These are phyloP conservation scores for Casuarina equisetifolia DNA, from an alignment of 306 rosid genomes.

Conservation along the genomic window DNA sequence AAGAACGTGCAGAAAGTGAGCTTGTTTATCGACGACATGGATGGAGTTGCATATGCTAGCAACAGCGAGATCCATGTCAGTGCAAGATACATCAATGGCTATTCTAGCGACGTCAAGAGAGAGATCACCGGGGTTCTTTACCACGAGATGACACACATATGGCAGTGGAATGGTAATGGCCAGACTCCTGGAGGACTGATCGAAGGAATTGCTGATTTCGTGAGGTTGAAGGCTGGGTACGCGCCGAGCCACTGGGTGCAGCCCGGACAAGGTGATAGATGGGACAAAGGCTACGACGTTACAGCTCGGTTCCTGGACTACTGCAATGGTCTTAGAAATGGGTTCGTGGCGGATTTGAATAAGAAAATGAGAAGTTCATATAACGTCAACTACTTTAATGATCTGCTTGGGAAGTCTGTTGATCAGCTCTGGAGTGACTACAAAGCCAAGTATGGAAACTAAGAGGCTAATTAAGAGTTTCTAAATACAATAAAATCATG, in stretches of 20 bases:
- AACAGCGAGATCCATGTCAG: conserved; percentile 31
- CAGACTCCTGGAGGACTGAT: conserved; percentile 32
- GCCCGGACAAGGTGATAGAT: no score
- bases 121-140: conserved; percentile 38
- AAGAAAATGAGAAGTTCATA: no score
- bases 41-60: conserved; percentile 28
- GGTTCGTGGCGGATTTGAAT: conserved; percentile 32
- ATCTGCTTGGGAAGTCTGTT: no score
- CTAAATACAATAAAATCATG: no score
- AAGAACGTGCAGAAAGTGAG: conserved; percentile 27
- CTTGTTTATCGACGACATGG: conserved; percentile 25
- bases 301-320: conserved; percentile 46
- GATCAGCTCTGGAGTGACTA: no score
- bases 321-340: conserved; percentile 30
- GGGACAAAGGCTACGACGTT: conserved; percentile 38
- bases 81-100: conserved; percentile 15
- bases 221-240: no score
- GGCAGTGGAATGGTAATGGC: conserved; percentile 39
- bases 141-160: conserved; percentile 46
- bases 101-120: conserved; percentile 19
- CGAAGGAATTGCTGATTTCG: conserved; percentile 28
- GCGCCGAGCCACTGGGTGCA: no score
- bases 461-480: no score
- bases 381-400: no score
- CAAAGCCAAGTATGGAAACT: no score